Evolutionary conservation across 495 filamentous ascomycete species (phyloP), one percentile per base, ranked within the genome.

Genomic region (Haplographium delicatum): DNA sequence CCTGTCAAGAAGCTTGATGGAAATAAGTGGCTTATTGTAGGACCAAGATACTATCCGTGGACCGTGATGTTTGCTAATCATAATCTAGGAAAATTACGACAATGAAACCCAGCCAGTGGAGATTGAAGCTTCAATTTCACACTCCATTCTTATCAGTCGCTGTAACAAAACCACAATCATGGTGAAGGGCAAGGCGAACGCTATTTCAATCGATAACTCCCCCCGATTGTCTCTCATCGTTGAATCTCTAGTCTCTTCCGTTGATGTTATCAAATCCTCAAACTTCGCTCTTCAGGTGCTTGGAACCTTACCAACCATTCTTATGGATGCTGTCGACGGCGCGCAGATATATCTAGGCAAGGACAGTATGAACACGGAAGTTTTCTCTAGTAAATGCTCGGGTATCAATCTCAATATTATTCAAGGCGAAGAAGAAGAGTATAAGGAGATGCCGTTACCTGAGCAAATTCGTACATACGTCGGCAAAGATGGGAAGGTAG

Each of bases 281-380:
- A 91, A 89, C 59, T 96, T 99, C 63, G 89, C 89, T 26, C 71
- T 97, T 16, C 91, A 97, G 68, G 84, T 97, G 25, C 67, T 90
- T 34, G 90, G 88, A 44, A 78, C 72, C 6, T 75, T 94, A 22
- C 93, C 94, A 10, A 96, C 90, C 18, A 68, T 97, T 45, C 68
- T 96, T 44, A 69, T 98, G 41, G 94, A 98, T 65, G 88, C 96
- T 70, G 84, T 96, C 42, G 93, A 98, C 63, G 85, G 89, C 48
- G 93, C 88, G 16, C 80, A 82, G 33, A 66, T 97, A 47, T 97
- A 95, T 68, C 76, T 98, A 16, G 78, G 82, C 58, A 83, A 83
- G 60, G 84, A 90, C 56, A 89, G 84, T 62, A 66, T 83, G 37
- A 69, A 70, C 24, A 88, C 89, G 0, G 85, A 95, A 65, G 72